A percentile compares a stretch with the other conserved stretches of the same genome.
phyloP scores from a whole-genome alignment of 2,329 filamentous ascomycete species.

The Rhynchosporium agropyri region DNA sequence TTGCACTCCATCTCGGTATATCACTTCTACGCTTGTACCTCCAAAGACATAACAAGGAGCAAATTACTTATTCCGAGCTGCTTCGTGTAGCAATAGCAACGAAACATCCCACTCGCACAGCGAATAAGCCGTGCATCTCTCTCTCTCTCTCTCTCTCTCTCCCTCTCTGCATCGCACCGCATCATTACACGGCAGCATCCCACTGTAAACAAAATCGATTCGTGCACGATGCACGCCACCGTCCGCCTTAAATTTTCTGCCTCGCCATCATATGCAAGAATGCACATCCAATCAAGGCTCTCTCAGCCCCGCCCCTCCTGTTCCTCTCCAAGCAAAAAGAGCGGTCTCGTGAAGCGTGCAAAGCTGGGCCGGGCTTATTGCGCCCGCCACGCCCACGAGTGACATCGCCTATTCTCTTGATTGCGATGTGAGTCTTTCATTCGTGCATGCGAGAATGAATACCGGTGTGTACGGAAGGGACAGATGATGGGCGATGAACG shows the following conservation, averaged over 20 bases:
- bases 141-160: not conserved
- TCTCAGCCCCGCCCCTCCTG: conserved; percentile 2
- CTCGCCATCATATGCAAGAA: not conserved
- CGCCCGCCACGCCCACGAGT: no score
- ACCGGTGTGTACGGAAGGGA: no score
- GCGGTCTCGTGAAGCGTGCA: no score
- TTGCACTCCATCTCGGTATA: not conserved
- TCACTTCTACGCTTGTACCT: no score
- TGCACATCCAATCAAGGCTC: not conserved
- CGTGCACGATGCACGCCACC: conserved; percentile 1
- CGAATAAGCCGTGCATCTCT: conserved; percentile 8
- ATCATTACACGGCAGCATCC: not conserved
- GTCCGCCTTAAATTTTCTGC: conserved; percentile 6
- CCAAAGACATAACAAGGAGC: no score
- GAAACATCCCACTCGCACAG: not conserved
- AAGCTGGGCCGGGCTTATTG: no score
- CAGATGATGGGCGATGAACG: no score
- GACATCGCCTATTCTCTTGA: no score
- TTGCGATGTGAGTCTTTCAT: no score
- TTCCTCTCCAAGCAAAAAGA: not conserved
- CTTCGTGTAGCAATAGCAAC: conserved; percentile 2
- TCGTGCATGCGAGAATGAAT: no score
- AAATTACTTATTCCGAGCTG: not conserved
- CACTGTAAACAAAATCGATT: not conserved
- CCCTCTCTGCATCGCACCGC: conserved; percentile 1